Evolutionary conservation across 345 rosid genomes (phyloP), one percentile per base, ranked within the genome.

Genomic region (Eucalyptus pauciflora): DNA sequence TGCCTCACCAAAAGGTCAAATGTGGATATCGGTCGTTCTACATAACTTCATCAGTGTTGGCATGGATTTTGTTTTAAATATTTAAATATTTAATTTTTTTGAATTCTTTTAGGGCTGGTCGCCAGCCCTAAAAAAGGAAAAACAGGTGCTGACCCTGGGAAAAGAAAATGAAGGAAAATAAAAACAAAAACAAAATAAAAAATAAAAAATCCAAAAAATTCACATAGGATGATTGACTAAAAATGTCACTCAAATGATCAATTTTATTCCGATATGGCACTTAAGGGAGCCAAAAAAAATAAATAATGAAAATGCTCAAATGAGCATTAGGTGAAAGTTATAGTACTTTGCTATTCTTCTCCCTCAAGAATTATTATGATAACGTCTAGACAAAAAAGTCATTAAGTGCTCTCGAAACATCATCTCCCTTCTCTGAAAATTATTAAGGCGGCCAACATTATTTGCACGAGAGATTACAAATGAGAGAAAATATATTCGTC

Each of bases 1-100:
- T 52, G 4, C 8, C 24, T 52, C 56, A 1, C 22, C 3, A 0
- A 51, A 18, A 18, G 18, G 56, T 52, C 10, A 1, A 1, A 52
- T 52, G 56, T 52, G 24, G 24, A 52, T 52, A 2, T 1, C 0
- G 1, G 10, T 7, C 10, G 9, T 52, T 52, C 2, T 52, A 52
- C 2, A 0, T 52, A 1, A 52, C 1, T 52, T 52, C 4, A 18
- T 52, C 1, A 2, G 24, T 0, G 20, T 2, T 56, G 11, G 4
- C 13, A 0, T 56, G 25, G 27, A 22, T 20, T 22, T 2, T 56
- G 2, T 56, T 54, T 22, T 1, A 8, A 22, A 8, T 8, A 56
- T 56, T 20, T 1, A 2, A 20, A 56, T 22, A 20, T 56, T 22
- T 56, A 20, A 54, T 4, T 8, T 8, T 49, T 56, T 56, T 56